Evolutionary conservation across 176 grass and related monocot species (phyloP), one percentile per base, ranked within the genome.

Genomic region (Carex kokanica): DNA sequence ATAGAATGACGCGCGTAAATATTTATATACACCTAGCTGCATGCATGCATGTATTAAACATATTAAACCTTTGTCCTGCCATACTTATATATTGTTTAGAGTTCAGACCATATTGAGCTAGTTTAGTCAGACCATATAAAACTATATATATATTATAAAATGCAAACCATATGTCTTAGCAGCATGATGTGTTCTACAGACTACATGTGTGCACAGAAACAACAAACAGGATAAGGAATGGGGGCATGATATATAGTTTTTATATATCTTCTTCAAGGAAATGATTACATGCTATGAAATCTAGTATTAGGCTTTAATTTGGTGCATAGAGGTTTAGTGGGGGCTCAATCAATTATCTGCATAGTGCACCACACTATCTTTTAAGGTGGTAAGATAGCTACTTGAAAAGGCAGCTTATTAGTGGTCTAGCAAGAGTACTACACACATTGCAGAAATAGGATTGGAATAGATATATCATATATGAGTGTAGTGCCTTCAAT

Each of bases 301-400:
- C n/a, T 66, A 82, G 40, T 40, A 15, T 82, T 82, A 82, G 79
- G 40, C 60, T 81, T 65, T n/a, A n/a, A n/a, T n/a, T n/a, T 43
- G 79, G 79, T 82, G 79, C 56, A 64, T 51, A 82, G 79, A 66
- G 32, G 60, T 24, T 66, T 82, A 82, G 79, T 82, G 79, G 79
- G 21, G 24, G 60, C 79, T 65, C 34, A 81, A 81, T 64, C 11
- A 14, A 51, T n/a, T n/a, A n/a, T 66, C 38, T 29, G 63, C 16
- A 64, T 66, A 82, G 79, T 82, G 79, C 79, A 82, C 60, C 31
- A 54, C 72, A 75, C 61, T 66, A 60, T 64, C 79, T 64, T 6
- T 20, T 32, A 82, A 81, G 38, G 5, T 18, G 24, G 77, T 79
- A 60, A 79, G 53, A 59, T 57, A 34, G 54, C n/a, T 55, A 47